Evolutionary conservation across 2,329 filamentous ascomycete genomes (phyloP), one percentile per base, ranked within the genome.

Genomic region (Sporothrix pallida): DNA sequence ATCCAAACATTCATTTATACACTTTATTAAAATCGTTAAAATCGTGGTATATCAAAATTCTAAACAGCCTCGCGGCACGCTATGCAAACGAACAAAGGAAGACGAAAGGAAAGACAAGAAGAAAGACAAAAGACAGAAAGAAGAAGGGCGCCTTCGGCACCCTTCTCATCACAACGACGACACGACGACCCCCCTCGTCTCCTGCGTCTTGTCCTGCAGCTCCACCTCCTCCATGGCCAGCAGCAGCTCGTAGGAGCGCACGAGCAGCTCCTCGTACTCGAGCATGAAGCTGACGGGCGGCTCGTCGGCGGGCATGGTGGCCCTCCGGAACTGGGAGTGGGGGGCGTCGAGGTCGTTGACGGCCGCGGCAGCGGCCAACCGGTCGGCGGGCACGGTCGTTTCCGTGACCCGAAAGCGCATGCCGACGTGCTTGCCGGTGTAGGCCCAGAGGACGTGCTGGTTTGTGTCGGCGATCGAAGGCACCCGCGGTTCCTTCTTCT

Each of bases 201-300:
- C 48, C 17, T 52, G 31, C 2, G 46, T 67, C 8, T 23, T 83
- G 76, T 92, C 87, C 78, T 92, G 87, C 69, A 86, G 83, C 73
- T 89, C 83, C 1, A 90, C 90, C 78, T 88, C 84, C 79, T 96
- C 93, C 31, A 92, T 83, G 74, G 87, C 89, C 52, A 92, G 80
- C 15, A 93, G 83, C 50, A 94, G 83, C 77, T 87, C 86, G 68
- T 86, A 88, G 3, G 90, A 89, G 68, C 89, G 87, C 50, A 94
- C 85, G 58, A 92, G 81, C 71, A 94, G 81, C 82, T 94, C 92
- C 90, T 87, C 86, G 78, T 93, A 92, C 73, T 92, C 88, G 42
- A 96, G 83, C 60, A 87, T 87, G 79, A 94, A 96, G 72, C 86
- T 89, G 10, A 93, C 88, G 3, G 90, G 86, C n/a, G 87, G 81